phyloP scores from a whole-genome alignment of 108 stramenopile species.

The Skeletonema marinoi region DNA sequence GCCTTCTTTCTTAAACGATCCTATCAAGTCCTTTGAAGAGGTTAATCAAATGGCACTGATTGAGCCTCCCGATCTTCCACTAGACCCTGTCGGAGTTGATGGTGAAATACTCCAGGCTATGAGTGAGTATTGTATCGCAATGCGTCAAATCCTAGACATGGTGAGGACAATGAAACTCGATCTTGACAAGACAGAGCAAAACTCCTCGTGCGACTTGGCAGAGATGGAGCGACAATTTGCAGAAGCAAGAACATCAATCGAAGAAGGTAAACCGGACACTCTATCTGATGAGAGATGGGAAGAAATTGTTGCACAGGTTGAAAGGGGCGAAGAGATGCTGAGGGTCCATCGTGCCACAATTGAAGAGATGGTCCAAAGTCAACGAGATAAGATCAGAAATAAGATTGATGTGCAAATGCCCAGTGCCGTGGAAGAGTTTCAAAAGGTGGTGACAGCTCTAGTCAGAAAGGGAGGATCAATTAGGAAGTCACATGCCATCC shows the following conservation, averaged over 20 bases:
- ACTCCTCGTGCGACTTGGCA: background rate
- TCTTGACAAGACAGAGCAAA: background rate
- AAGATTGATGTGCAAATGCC: background rate
- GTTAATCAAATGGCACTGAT: background rate
- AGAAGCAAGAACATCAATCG: background rate
- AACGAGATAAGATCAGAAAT: background rate
- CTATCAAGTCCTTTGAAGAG: background rate
- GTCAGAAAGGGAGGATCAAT: background rate
- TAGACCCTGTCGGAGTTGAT: background rate
- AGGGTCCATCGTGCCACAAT: background rate
- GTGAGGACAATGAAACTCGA: background rate
- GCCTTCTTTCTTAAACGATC: background rate
- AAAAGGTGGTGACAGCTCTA: background rate
- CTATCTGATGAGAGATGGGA: background rate
- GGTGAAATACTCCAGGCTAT: background rate
- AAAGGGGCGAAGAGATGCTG: background rate
- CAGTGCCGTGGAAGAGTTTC: background rate
- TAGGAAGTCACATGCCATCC: background rate
- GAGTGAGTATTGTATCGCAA: background rate
- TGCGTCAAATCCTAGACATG: background rate
- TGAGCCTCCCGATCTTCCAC: background rate
- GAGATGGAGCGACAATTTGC: background rate
- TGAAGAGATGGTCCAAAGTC: background rate
- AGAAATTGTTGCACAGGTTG: background rate
- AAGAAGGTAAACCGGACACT: background rate